Evolutionary conservation across 768 basidiomycete genomes (phyloP), one percentile per base, ranked within the genome.

Genomic region (Rhizopogon roseolus): DNA sequence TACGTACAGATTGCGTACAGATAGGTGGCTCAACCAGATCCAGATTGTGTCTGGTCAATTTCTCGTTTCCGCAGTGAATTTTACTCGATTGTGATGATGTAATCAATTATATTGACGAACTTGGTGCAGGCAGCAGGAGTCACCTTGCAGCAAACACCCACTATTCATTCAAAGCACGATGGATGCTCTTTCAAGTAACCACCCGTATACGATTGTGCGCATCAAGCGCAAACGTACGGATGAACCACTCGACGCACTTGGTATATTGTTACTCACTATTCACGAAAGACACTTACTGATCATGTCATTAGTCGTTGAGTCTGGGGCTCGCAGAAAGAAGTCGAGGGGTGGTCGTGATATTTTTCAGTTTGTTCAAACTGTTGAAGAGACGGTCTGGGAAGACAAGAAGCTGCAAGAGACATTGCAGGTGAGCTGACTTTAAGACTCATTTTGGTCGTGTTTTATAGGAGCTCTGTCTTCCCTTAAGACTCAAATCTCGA

Each of bases 171-270:
- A 10, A 22, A 65, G 49, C 52, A 42, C 6, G 46, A 70, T 68
- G 68, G 58, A 62, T 4, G 11, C 16, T 11, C 64, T 63, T 42
- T 11, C 50, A 17, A 58, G 50, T 37, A 62, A 65, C 45, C 76
- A 76, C 50, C 66, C 81, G 6, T 86, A 81, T 62, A 87, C 90
- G 1, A 85, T 92, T 60, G 68, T 92, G 32, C 81, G 90, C 32
- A 90, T 92, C 68, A 92, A 92, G 66, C 79, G 90, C 34, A 91
- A 90, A 63, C 77, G 90, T 22, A 86, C 81, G 36, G 90, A 92
- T 59, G 90, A 90, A 62, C 87, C 90, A 36, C 73, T 91, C 44
- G 90, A 92, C 70, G 90, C 86, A 36, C 74, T 92, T 58, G 86
- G 90, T 86, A 72, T 60, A 75, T 67, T 60, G 75, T 67, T 28